phyloP scores from a whole-genome alignment of 2,329 filamentous ascomycete genomes.

The Phialemonium atrogriseum region DNA sequence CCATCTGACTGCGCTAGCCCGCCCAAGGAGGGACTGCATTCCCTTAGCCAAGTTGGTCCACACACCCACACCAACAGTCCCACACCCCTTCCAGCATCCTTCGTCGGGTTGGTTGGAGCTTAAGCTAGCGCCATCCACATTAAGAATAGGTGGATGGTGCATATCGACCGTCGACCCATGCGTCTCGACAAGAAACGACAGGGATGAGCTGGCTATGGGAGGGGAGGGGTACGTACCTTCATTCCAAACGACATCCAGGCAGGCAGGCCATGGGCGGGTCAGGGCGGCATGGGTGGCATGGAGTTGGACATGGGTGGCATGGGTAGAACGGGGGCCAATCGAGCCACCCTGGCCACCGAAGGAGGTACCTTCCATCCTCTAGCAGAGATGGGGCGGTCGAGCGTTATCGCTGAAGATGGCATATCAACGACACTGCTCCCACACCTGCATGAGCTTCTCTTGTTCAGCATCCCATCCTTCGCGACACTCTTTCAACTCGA shows the following conservation, averaged over 20 bases:
- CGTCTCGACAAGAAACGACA: constrained; percentile 14
- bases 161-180: constrained; percentile 22
- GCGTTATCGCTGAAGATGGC: too few relatives aligned
- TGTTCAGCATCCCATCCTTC: constrained; percentile 12
- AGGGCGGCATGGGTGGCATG: constrained; percentile 4
- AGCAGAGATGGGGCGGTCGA: constrained; percentile 16
- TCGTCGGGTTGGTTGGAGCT: constrained; percentile 22
- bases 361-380: constrained; percentile 9
- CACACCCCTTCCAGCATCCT: constrained; percentile 21
- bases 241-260: constrained; percentile 1
- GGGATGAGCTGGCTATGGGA: constrained; percentile 17
- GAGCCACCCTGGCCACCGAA: constrained; percentile 16
- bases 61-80: constrained; percentile 18
- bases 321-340: constrained; percentile 14
- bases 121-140: constrained; percentile 16
- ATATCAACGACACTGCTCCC: constrained; percentile 18
- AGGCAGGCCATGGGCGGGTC: constrained; percentile 3
- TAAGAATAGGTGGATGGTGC: constrained; percentile 39
- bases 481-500: constrained; percentile 16
- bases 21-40: constrained; percentile 16
- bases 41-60: constrained; percentile 6
- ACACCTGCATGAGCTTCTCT: constrained; percentile 9
- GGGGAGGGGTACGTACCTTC: constrained; percentile 8
- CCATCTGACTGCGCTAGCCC: constrained; percentile 16
- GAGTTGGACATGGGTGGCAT: constrained; percentile 10